A percentile compares a stretch with the other conserved stretches of the same genome.
Conservation (phyloP, 331 rosid genomes). For the Quercus tomentella region DNA sequence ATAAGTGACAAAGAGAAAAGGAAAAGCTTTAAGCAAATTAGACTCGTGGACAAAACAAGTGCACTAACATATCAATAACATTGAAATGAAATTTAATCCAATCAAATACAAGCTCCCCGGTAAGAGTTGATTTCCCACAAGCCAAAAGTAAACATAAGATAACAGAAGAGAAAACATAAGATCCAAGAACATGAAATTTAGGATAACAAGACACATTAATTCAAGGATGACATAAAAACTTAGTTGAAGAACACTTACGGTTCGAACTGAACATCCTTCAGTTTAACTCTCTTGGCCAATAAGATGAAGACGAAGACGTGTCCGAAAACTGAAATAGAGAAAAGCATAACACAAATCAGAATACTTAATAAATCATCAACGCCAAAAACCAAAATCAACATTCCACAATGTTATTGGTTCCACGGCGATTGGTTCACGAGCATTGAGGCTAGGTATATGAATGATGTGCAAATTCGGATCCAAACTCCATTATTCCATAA, state of each 20-base stretch:
- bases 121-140: not conserved
- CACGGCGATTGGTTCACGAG: too few species aligned
- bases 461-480: too few species aligned
- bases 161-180: not conserved
- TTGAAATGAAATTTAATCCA: too few species aligned
- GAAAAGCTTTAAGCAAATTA: too few species aligned
- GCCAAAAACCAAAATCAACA: not conserved
- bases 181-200: not conserved
- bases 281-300: not conserved
- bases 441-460: too few species aligned
- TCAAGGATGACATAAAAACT: not conserved
- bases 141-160: not conserved
- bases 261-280: constrained; percentile 71
- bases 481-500: too few species aligned
- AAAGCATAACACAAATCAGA: not conserved
- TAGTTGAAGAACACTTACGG: constrained; percentile 49
- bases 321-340: not conserved
- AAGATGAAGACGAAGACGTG: not conserved
- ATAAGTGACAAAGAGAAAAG: too few species aligned
- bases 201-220: not conserved
- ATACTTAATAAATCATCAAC: not conserved
- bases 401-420: not conserved
- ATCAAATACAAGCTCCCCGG: not conserved
- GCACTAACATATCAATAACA: too few species aligned
- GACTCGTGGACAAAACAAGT: too few species aligned